Evolutionary conservation across 805 yeast genomes (phyloP), one percentile per base, ranked within the genome.

Genomic region (Kluyveromyces siamensis): DNA sequence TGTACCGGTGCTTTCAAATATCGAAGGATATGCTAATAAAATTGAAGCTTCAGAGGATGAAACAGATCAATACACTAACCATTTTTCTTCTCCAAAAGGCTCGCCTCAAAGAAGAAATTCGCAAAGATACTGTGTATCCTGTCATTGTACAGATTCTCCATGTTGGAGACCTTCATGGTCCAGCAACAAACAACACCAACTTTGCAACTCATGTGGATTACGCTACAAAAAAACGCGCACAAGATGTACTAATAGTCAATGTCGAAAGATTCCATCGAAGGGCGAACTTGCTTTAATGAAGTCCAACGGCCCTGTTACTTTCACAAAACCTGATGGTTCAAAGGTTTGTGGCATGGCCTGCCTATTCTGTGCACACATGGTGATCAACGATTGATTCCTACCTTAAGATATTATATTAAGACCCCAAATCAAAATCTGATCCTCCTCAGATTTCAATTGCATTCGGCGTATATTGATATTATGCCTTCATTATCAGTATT

Each of bases 141-240:
- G 99, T 68, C 88, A 89, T 7, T 80, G 93, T 1, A 84, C 82
- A 48, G 93, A 86, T 57, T 86, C 95, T 6, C 99, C 99, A 5
- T 91, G 99, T 67, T 91, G 99, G 99, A 79, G 99, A 62, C 99
- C 99, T 1, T 84, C 95, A 6, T 91, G 99, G 99, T 82, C 91
- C 2, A 50, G 51, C 19, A 73, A 81, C 27, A 73, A 81, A 55
- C 88, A 85, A 52, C 98, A 97, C n/a, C 98, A 90, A 70, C 75
- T 91, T 56, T 91, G 99, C 72, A 91, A 91, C 64, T 87, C 96
- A 1, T 91, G 99, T 69, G 99, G 99, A 1, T 72, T 91, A 58
- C 75, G 99, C 55, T 91, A 87, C 71, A 90, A 93, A 67, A 91
- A 91, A 70, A 90, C 97, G 0, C 86, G 87, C 27, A 95, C 96